Percentiles rank a stretch among this genome's conserved stretches.
Evolutionary conservation across 225 moss, liverwort and hornwort genomes (phyloP).

Genomic region (Climacium dendroides): DNA sequence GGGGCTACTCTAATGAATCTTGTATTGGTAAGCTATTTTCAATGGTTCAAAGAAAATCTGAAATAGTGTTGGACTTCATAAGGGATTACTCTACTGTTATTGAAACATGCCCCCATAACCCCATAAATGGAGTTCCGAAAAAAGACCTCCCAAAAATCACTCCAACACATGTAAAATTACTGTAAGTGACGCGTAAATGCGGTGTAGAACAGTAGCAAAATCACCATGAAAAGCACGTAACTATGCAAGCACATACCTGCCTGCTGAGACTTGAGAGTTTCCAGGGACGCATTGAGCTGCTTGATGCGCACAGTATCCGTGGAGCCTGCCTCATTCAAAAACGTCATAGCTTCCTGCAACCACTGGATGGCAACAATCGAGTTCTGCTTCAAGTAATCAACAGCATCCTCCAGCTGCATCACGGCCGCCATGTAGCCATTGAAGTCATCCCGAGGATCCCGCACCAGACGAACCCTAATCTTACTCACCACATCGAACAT

Average conservation of each 20-base stretch:
- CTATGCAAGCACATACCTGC: slow-evolving; percentile 1
- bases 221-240: background rate
- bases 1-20: background rate
- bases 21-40: background rate
- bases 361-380: slow-evolving; percentile 22
- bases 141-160: background rate
- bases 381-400: slow-evolving; percentile 27
- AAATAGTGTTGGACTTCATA: background rate
- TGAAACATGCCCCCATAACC: background rate
- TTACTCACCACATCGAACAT: slow-evolving; percentile 46
- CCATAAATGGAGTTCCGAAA: background rate
- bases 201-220: background rate
- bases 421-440: slow-evolving; percentile 34
- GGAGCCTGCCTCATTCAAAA: slow-evolving; percentile 14
- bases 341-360: slow-evolving; percentile 43
- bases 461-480: slow-evolving; percentile 19
- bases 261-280: slow-evolving; percentile 31
- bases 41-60: background rate
- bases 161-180: background rate
- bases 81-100: background rate
- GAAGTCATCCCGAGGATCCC: slow-evolving; percentile 30
- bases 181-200: background rate
- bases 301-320: slow-evolving; percentile 19
- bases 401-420: slow-evolving; percentile 38
- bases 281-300: slow-evolving; percentile 26